Percentiles rank a stretch among this genome's conserved stretches.
Evolutionary conservation across 305 asterid genomes (phyloP).

Genomic region (Fraxinus dipetala): DNA sequence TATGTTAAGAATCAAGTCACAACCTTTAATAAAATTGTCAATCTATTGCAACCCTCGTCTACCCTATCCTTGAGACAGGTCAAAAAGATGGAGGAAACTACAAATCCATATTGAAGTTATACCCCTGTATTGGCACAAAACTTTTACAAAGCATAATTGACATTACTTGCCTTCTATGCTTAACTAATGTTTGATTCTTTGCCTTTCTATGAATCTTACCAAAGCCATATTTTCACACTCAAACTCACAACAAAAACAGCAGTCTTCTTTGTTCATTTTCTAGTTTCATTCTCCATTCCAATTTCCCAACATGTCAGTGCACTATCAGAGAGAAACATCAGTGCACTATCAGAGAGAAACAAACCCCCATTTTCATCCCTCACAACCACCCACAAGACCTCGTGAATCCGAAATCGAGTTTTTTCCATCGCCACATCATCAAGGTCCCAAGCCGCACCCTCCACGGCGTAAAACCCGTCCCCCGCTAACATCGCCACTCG

Average conservation of each 20-base stretch:
- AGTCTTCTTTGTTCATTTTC: slow-evolving; percentile 9
- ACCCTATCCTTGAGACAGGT: background rate
- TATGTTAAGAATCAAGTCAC: background rate
- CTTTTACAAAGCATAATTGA: slow-evolving; percentile 22
- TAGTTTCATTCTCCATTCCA: slow-evolving; percentile 10
- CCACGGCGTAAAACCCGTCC: background rate
- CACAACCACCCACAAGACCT: slow-evolving; percentile 7
- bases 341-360: slow-evolving; percentile 28
- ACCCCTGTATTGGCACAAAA: background rate
- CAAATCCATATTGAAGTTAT: background rate
- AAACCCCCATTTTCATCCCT: slow-evolving; percentile 41
- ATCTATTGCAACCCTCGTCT: background rate
- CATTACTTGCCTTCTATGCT: slow-evolving; percentile 43
- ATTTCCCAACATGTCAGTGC: slow-evolving; percentile 16
- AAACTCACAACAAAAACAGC: background rate
- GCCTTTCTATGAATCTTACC: slow-evolving; percentile 23
- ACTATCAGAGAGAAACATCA: slow-evolving; percentile 21
- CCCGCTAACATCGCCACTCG: background rate
- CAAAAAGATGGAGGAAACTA: background rate
- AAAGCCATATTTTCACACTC: slow-evolving; percentile 13
- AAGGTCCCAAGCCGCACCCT: background rate
- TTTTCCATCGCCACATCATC: background rate
- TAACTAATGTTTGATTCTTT: slow-evolving; percentile 36
- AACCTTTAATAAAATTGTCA: background rate
- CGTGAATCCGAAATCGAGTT: background rate